Evolutionary conservation across 2,329 filamentous ascomycete genomes (phyloP).

Genomic region (Drechmeria coniospora): DNA sequence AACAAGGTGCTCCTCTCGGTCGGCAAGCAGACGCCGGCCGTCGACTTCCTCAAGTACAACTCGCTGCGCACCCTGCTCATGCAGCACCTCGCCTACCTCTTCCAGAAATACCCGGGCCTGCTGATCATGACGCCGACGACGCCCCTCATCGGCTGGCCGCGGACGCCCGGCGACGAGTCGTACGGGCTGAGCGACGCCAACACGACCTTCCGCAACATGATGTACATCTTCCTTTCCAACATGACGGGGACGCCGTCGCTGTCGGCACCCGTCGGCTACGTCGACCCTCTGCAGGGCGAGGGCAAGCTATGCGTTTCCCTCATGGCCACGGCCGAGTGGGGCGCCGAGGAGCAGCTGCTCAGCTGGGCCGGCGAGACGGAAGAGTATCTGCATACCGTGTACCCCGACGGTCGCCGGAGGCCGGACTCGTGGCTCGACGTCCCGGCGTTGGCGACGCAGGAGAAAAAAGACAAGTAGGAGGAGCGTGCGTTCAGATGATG

Average conservation of each 20-base stretch:
- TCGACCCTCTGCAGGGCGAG: constrained; percentile 34
- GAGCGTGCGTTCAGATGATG: too few relatives aligned
- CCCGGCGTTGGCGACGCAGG: constrained; percentile 17
- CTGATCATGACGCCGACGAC: constrained; percentile 67
- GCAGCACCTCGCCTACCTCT: constrained; percentile 61
- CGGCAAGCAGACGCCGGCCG: constrained; percentile 45
- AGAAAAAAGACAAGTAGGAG: constrained; percentile 2
- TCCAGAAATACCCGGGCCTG: constrained; percentile 54
- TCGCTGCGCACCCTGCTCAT: constrained; percentile 63
- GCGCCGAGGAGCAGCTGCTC: constrained; percentile 46
- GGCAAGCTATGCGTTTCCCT: constrained; percentile 46
- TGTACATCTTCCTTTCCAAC: constrained; percentile 76
- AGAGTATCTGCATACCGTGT: constrained; percentile 32
- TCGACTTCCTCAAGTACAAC: constrained; percentile 58
- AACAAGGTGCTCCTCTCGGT: constrained; percentile 58
- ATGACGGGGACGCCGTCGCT: constrained; percentile 65
- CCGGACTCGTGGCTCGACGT: constrained; percentile 46
- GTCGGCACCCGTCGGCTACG: constrained; percentile 60
- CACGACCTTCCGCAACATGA: constrained; percentile 60
- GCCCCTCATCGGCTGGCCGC: constrained; percentile 61
- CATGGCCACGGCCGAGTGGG: constrained; percentile 53
- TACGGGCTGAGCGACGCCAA: constrained; percentile 67
- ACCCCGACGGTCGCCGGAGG: constrained; percentile 31
- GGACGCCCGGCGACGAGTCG: constrained; percentile 38
- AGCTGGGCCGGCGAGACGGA: constrained; percentile 44